phyloP scores from a whole-genome alignment of 129 eudicot genomes.

The Centaurea solstitialis region DNA sequence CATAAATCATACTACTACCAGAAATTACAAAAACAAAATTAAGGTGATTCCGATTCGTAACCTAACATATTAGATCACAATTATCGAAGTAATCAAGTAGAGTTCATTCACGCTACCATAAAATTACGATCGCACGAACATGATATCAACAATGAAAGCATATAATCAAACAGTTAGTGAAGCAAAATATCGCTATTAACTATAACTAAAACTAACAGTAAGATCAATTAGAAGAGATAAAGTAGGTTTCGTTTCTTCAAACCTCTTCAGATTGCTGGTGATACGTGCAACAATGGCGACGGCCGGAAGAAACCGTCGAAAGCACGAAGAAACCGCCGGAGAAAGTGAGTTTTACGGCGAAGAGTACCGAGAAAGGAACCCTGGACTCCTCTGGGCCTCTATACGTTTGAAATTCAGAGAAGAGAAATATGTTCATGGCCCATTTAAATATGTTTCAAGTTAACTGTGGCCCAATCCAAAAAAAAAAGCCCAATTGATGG shows the following conservation, averaged over 20 bases:
- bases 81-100: not conserved
- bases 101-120: not conserved
- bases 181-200: not conserved
- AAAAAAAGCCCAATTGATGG: not conserved
- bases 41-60: not conserved
- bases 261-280: not conserved
- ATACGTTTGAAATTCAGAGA: not conserved
- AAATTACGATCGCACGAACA: not conserved
- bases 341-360: conserved; percentile 9
- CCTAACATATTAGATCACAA: not conserved
- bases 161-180: not conserved
- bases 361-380: not conserved
- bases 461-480: not conserved
- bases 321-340: conserved; percentile 10
- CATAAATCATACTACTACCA: no score
- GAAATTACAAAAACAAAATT: not conserved
- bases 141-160: not conserved
- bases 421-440: not conserved
- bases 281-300: not conserved
- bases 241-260: not conserved
- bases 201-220: not conserved
- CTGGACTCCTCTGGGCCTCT: conserved; percentile 5
- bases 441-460: not conserved
- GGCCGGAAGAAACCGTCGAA: conserved; percentile 7
- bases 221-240: not conserved